Evolutionary conservation across 2,329 filamentous ascomycete species (phyloP), one percentile per base, ranked within the genome.

Genomic region (Daldinia sp.): DNA sequence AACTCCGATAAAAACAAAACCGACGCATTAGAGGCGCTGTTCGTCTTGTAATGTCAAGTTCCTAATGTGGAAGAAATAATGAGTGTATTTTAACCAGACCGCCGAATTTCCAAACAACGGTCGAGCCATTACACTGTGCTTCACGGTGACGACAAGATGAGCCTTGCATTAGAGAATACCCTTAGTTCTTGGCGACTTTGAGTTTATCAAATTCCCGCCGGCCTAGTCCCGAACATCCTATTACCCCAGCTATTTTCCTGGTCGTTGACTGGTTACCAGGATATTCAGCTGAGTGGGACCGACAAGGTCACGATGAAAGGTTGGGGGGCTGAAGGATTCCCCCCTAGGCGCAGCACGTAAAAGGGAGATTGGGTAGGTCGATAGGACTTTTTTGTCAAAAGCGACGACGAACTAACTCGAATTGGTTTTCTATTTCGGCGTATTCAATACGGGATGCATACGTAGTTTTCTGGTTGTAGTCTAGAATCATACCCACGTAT

Each of bases 281-380:
- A 21, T 58, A 32, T 62, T 65, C 62, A 65, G 62, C 62, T 65
- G 30, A 32, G 58, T 55, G 58, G 58, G 17, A 50, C 62, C 30
- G 37, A 39, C 43, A 62, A 43, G 29, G 37, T 41, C 34, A 48
- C 51, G 62, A 51, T 52, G 52, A 49, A 39, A 41, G 32, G 21
- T 17, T 21, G 17, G n/a, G 19, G 48, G 32, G 32, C 32, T 27
- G 48, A 37, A 34, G 32, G 30, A 34, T 35, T 2, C 17, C 9
- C 41, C 47, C 45, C 55, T 35, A 21, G 55, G 27, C 45, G 17
- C 35, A n/a, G 34, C 10, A 19, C 25, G 21, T 2, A 11, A 35
- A 34, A 21, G 6, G n/a, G 35, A 47, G 21, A 45, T 45, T 27
- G 25, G 21, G 11, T 35, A 43, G 13, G 15, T 27, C 25, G 34